Evolutionary conservation across 306 rosid genomes (phyloP), one percentile per base, ranked within the genome.

Genomic region (Sechiopsis laciniata): DNA sequence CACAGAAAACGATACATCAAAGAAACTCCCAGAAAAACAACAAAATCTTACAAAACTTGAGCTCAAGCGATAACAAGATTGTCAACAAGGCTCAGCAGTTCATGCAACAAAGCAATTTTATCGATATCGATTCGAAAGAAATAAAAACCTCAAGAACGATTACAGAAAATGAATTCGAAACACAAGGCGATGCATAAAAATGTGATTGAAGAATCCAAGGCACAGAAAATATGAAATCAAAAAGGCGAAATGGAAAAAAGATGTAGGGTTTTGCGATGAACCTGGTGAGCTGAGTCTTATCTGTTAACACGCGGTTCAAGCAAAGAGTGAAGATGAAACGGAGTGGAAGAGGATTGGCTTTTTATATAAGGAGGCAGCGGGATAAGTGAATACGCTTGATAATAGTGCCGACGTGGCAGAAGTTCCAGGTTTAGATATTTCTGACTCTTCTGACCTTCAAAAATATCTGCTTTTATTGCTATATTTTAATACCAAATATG

Each of bases 281-380:
- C 74, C 74, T 70, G 17, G 20, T 1, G 73, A 70, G 24, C 22
- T 8, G 24, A 52, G 16, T 26, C 74, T 70, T 70, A 70, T 70
- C 74, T 70, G 58, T 52, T 7, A 3, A 51, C 60, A 26, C 74
- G 74, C 74, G 2, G 59, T 70, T 70, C 60, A 16, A 70, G 60
- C 60, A 50, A 1, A 46, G 73, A 15, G 21, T 2, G 58, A 68
- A 69, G 73, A 46, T 69, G 16, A 48, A 50, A 14, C 37, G 7
- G 16, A 4, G 20, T 26, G 45, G 16, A 6, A 15, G 35, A 26
- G 56, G 13, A 0, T 69, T 69, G 73, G 57, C 14, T 45, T 48
- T 11, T 68, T 40, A 40, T 40, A 8, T 7, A 40, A 19, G 54
- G 71, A 15, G 9, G 53, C 48, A 62, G 70, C n/a, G n/a, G n/a